These are phyloP conservation scores for Neophaeococcomyces aloes DNA, from an alignment of 2,329 filamentous ascomycete species.

Conservation along the genomic window DNA sequence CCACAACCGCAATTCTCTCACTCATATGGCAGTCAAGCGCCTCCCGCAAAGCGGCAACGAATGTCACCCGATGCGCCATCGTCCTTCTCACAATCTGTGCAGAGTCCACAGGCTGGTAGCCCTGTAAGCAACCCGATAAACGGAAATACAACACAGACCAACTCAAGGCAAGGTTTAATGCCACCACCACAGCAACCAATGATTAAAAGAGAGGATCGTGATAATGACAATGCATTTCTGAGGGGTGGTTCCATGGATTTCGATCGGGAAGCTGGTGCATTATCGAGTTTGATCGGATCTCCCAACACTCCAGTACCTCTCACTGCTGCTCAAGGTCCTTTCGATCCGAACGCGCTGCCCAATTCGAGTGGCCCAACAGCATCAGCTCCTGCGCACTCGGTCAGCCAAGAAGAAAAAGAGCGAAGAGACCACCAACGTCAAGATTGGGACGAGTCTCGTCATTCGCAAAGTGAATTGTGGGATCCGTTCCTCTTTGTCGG, in stretches of 20 bases:
- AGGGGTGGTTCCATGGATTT: constrained; percentile 18
- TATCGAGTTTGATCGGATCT: constrained; percentile 2
- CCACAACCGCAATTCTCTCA: constrained; percentile 49
- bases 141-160: constrained; percentile 43
- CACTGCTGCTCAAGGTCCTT: constrained; percentile 7
- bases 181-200: constrained; percentile 52
- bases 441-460: constrained; percentile 52
- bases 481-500: constrained; percentile 63
- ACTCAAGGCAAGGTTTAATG: constrained; percentile 41
- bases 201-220: constrained; percentile 12
- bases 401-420: constrained; percentile 46
- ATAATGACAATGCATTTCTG: constrained; percentile 3
- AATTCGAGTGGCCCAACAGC: constrained; percentile 8
- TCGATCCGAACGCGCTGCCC: constrained; percentile 10
- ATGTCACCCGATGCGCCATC: constrained; percentile 60
- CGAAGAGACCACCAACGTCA: constrained; percentile 54
- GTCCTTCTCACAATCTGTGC: constrained; percentile 36
- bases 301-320: constrained; percentile 9
- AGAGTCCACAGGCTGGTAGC: constrained; percentile 29
- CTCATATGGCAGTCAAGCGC: constrained; percentile 34
- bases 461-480: constrained; percentile 58
- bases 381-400: neutral
- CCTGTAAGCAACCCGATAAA: constrained; percentile 34
- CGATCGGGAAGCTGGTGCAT: constrained; percentile 14
- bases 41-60: constrained; percentile 63